Evolutionary conservation across 352 stramenopile genomes (phyloP), one percentile per base, ranked within the genome.

Genomic region (Phytophthora melonis): DNA sequence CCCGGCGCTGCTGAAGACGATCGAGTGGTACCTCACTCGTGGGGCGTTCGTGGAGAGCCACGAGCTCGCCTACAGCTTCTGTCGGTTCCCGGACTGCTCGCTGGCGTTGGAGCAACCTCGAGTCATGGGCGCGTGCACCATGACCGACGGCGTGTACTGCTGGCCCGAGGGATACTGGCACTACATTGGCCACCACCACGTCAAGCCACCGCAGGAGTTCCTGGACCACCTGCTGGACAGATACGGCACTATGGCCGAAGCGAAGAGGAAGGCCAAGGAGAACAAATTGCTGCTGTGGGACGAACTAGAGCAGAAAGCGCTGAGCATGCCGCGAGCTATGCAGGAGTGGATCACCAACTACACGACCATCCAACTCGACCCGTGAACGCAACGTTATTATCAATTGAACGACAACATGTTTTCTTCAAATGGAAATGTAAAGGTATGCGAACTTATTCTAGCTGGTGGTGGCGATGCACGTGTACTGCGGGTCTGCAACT

Each of bases 161-260:
- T 95, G 89, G 89, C 89, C 89, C 1, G 89, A 95, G 66, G 89
- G 82, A 27, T 91, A 88, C 47, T 90, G 78, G 79, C 89, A 95
- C 77, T 95, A 95, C 57, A 71, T 95, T 2, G 52, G 55, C 25
- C 34, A 75, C 45, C 89, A 95, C 73, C 75, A 89, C 66, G 87
- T 94, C n/a, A 83, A 80, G 25, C 89, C 84, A 6, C 79, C 89
- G 14, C 58, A 82, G 3, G 71, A 79, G 7, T 93, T 95, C 68
- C 64, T 93, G 7, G 64, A 81, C 56, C 89, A 94, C 61, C 23
- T 93, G 14, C 27, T 78, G 8, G 58, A 70, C 18, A 86, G 78
- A 61, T 84, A 84, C 41, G 59, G 55, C 9, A 57, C 72, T 3
- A 75, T 79, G 52, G 50, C 77, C 5, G 67, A 81, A 53, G 66